phyloP scores from a whole-genome alignment of 495 filamentous ascomycete genomes.

The Hypoxylon crocopeplum region DNA sequence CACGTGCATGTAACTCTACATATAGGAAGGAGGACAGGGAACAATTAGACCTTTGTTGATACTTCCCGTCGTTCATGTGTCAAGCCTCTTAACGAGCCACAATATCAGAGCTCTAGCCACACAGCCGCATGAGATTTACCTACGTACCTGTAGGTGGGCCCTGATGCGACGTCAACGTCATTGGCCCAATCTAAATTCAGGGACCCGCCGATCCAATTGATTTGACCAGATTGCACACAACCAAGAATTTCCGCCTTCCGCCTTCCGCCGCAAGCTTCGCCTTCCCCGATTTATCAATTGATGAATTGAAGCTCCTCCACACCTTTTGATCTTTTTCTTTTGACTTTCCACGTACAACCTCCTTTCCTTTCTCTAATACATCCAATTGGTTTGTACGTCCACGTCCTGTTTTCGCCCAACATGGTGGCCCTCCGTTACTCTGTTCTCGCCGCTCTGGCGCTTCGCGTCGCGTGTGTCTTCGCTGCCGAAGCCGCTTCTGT shows the following conservation, averaged over 20 bases:
- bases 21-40: too few species aligned
- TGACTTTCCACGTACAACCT: background rate
- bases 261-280: background rate
- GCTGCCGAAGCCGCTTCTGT: slow-evolving; percentile 62
- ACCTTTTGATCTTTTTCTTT: slow-evolving; percentile 16
- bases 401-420: slow-evolving; percentile 37
- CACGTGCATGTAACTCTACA: too few species aligned
- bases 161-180: slow-evolving; percentile 31
- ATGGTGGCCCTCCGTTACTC: slow-evolving; percentile 80
- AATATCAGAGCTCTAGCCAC: too few species aligned
- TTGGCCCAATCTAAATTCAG: slow-evolving; percentile 20
- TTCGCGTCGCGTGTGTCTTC: slow-evolving; percentile 69
- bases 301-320: background rate
- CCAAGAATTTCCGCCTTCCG: too few species aligned
- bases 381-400: background rate
- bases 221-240: slow-evolving; percentile 34
- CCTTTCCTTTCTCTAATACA: slow-evolving; percentile 31
- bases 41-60: too few species aligned
- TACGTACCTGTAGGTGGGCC: too few species aligned
- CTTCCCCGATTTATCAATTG: background rate
- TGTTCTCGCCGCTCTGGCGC: slow-evolving; percentile 71
- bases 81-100: background rate
- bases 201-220: slow-evolving; percentile 17
- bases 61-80: too few species aligned
- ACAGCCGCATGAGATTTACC: background rate